Base-by-base conservation (phyloP, 352 stramenopile genomes). In the Pelagophyceae sp. region DNA sequence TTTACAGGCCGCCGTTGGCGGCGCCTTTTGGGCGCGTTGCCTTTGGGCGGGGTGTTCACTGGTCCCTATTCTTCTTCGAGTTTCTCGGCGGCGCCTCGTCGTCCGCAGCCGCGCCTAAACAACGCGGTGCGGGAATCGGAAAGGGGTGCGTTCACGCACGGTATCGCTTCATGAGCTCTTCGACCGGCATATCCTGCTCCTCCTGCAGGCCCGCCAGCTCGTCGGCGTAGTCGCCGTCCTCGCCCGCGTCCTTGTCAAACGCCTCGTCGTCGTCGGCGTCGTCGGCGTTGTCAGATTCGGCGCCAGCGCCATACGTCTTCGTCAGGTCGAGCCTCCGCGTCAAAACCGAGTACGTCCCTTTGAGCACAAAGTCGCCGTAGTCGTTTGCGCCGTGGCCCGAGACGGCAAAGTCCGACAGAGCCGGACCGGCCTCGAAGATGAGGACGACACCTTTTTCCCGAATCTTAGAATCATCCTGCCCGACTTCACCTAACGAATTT, bases 181-280 rank as follows among this genome's bases (percentile, higher is more conserved):
- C 61, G 15, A 71, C 11, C n/a, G 61, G 61, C 15, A 71, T 71
- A 17, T 71, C 61, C 31, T 3, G n/a, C 29, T 71, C 61, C 1
- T 40, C 61, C 3, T 71, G 17, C 15, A 71, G 31, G 3, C 15
- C 61, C n/a, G 61, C 61, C n/a, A 71, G 29, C 31, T 71, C 61
- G 61, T 54, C 45, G 45, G 11, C 45, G 45, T 54, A 54, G 45
- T 54, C 45, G 11, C 45, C 45, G 11, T 54, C 45, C 45, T 54
- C 45, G 45, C 23, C 45, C 45, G 45, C 45, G 45, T 54, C 45
- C 45, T 54, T 23, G 45, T 54, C 45, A 54, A 23, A 11, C 11
- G 37, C 31, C 15, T 71, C 61, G 61, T 71, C 61, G 61, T 71
- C 61, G 33, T 71, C 61, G 25, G 37, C 61, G 25, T 71, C 61